Evolutionary conservation across 2,329 filamentous ascomycete genomes (phyloP), one percentile per base, ranked within the genome.

Genomic region (Whalleya microplaca): DNA sequence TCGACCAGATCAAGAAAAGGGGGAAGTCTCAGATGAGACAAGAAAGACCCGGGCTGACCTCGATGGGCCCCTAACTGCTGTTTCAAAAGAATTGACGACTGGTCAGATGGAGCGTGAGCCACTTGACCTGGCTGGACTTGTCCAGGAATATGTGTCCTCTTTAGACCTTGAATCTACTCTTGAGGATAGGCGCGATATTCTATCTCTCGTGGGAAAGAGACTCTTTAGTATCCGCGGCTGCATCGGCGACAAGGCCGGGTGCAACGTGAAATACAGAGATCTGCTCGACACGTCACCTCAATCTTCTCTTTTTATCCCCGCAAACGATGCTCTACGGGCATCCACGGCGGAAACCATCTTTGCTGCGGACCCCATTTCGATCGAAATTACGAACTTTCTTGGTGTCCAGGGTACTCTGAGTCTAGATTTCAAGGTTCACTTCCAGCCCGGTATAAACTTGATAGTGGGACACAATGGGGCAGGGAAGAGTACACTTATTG

Each of bases 301-400:
- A 29, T 40, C 37, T 29, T 18, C 42, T 40, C 43, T 41, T n/a
- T 8, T 41, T n/a, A n/a, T n/a, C n/a, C n/a, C n/a, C n/a, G n/a
- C 44, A 19, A 27, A 37, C 43, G 19, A 45, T 21, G 20, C 40
- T 20, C 45, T 20, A 53, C 41, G 27, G 2, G 19, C 20, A 49
- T 23, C 14, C 2, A 43, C 41, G 19, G 23, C 52, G 3, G 40
- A 45, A 42, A 53, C 5, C n/a, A 58, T 70, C n/a, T 72, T 72
- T 41, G 63, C 64, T 8, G 69, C 69, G 6, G 58, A 58, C 23
- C 64, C 64, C 20, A 60, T 46, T n/a, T 53, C 62, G 2, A 56
- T 73, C 21, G 65, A 62, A 8, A 71, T 73, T 19, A 66, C 63
- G n/a, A 73, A 73, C 48, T 73, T 73, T 20, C 66, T 73, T 6